Percentiles rank a stretch among this genome's conserved stretches.
Evolutionary conservation across 2,329 filamentous ascomycete species (phyloP).

Genomic region (Aspergillus sp.): DNA sequence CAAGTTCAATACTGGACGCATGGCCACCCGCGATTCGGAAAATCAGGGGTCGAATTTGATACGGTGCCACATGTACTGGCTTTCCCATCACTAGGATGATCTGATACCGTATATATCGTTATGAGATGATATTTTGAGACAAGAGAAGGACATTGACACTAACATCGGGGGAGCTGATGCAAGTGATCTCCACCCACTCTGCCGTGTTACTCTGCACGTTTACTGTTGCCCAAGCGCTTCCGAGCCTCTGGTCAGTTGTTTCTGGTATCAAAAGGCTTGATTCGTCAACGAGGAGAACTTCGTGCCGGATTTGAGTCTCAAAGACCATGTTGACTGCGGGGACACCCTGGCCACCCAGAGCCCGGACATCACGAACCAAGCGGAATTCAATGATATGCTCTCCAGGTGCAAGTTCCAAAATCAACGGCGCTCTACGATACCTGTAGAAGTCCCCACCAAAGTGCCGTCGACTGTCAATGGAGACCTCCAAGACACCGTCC

Average conservation of each 20-base stretch:
- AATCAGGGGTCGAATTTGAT: slow-evolving; percentile 40
- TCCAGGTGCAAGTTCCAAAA: slow-evolving; percentile 56
- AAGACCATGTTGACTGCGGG: slow-evolving; percentile 52
- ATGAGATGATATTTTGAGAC: not conserved
- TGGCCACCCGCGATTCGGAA: slow-evolving; percentile 29
- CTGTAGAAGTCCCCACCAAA: slow-evolving; percentile 64
- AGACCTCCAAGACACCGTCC: slow-evolving; percentile 57
- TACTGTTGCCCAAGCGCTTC: slow-evolving; percentile 54
- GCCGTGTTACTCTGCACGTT: slow-evolving; percentile 52
- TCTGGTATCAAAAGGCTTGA: slow-evolving; percentile 55
- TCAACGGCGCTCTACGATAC: slow-evolving; percentile 55
- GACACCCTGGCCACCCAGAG: slow-evolving; percentile 56
- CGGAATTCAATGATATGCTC: slow-evolving; percentile 57
- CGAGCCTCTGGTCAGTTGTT: slow-evolving; percentile 53
- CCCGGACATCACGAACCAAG: slow-evolving; percentile 60
- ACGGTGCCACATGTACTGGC: slow-evolving; percentile 32
- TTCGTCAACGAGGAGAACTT: slow-evolving; percentile 35
- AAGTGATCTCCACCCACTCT: slow-evolving; percentile 25
- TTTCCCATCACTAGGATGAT: slow-evolving; percentile 14
- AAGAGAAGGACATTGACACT: not conserved
- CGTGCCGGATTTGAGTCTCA: slow-evolving; percentile 33
- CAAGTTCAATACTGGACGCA: slow-evolving; percentile 20
- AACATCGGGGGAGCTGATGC: slow-evolving; percentile 26
- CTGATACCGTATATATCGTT: not conserved
- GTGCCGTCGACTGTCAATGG: slow-evolving; percentile 55